Conservation (phyloP, 345 rosid species). For the Passiflora organensis region DNA sequence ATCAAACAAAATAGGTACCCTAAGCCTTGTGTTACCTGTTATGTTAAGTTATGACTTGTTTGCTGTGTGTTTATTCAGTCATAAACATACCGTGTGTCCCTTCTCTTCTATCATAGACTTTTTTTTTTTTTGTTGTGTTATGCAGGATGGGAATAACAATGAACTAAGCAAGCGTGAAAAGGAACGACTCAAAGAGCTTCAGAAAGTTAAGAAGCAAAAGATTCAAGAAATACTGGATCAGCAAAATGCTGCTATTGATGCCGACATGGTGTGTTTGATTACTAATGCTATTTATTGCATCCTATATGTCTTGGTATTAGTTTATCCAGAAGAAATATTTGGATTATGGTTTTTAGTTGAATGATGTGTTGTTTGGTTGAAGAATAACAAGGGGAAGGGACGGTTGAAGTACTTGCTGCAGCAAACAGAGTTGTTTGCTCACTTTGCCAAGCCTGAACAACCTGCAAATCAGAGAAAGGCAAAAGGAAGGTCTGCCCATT, state of each 20-base stretch:
- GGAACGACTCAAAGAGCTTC: constrained; percentile 82
- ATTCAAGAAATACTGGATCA: constrained; percentile 85
- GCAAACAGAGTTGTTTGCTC: constrained; percentile 97
- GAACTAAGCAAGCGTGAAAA: constrained; percentile 84
- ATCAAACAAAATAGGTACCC: neutral
- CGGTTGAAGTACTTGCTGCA: constrained; percentile 85
- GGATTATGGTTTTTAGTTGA: no score
- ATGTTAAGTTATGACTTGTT: neutral
- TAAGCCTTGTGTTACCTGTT: no score
- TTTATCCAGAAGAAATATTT: no score
- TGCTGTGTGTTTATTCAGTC: neutral
- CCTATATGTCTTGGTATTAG: no score
- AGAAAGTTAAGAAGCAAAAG: constrained; percentile 80
- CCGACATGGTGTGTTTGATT: constrained; percentile 66
- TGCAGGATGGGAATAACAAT: constrained; percentile 49
- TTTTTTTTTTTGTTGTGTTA: neutral
- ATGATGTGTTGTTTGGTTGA: constrained; percentile 14
- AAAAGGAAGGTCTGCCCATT: constrained; percentile 73
- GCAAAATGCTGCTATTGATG: constrained; percentile 90
- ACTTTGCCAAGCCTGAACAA: constrained; percentile 84
- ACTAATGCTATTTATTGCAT: neutral
- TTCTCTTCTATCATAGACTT: neutral
- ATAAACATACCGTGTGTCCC: no score
- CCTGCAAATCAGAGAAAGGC: constrained; percentile 64
- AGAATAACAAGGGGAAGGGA: constrained; percentile 90